Conservation (phyloP, 129 eudicot genomes). For the Pittosporum tobira region DNA sequence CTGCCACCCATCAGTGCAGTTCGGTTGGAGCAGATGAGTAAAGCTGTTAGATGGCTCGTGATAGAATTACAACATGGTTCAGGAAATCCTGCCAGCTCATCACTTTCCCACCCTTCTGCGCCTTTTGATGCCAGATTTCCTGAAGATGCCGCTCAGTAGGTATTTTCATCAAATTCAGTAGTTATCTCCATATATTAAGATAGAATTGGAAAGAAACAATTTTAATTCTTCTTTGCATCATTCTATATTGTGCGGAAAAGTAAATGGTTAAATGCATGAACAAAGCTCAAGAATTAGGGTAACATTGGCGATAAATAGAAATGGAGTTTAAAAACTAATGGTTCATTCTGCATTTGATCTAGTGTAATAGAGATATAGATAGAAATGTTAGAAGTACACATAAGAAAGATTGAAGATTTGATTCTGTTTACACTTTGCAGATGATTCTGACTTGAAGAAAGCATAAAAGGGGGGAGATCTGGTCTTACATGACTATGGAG, state of each 20-base stretch:
- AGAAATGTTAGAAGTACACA: no score
- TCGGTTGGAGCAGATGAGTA: slow-evolving; percentile 90
- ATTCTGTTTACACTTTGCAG: no score
- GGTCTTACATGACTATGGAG: no score
- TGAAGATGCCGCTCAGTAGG: slow-evolving; percentile 79
- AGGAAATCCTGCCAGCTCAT: slow-evolving; percentile 44
- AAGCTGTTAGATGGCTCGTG: slow-evolving; percentile 88
- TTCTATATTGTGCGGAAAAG: neutral
- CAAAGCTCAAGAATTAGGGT: no score
- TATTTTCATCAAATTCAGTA: neutral
- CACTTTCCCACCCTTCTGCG: slow-evolving; percentile 47
- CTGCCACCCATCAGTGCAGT: slow-evolving; percentile 92
- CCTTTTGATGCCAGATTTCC: slow-evolving; percentile 86
- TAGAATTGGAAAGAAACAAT: neutral
- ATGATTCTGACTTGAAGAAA: no score
- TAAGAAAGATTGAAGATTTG: no score
- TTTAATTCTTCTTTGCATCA: neutral
- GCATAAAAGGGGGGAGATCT: no score
- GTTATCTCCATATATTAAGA: neutral
- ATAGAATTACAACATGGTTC: slow-evolving; percentile 88
- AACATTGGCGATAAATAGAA: no score
- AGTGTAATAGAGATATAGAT: no score
- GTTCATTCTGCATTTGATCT: no score
- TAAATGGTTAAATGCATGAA: neutral
- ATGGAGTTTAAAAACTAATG: no score